These are phyloP conservation scores for Tarenaya hassleriana DNA, from an alignment of 345 rosid species.

Conservation along the genomic window DNA sequence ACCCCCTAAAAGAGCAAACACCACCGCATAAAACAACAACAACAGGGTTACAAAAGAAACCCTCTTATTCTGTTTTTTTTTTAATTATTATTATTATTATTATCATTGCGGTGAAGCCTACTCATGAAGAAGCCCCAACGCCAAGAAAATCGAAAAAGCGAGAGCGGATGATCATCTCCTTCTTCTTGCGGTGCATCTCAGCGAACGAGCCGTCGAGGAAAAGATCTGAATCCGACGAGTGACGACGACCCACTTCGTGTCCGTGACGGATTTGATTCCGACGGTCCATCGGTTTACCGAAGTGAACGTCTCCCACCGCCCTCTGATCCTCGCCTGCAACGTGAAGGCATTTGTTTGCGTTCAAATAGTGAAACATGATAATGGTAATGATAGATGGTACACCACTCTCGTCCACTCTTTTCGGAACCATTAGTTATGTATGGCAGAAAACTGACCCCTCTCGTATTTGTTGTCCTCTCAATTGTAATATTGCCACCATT, in stretches of 20 bases:
- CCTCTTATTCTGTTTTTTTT: too few relatives aligned
- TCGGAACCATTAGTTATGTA: too few relatives aligned
- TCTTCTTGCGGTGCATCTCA: conserved; percentile 18
- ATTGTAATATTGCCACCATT: conserved; percentile 24
- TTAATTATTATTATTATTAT: too few relatives aligned
- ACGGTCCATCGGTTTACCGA: conserved; percentile 32
- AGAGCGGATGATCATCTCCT: conserved; percentile 14
- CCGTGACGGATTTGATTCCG: conserved; percentile 18
- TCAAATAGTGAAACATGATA: conserved; percentile 17
- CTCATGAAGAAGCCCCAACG: conserved; percentile 21
- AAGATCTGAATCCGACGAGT: too few relatives aligned
- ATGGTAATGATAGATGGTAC: too few relatives aligned
- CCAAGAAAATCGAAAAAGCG: conserved; percentile 32
- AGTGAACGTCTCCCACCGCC: conserved; percentile 28
- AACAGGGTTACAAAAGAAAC: too few relatives aligned
- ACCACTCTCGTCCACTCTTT: conserved; percentile 13
- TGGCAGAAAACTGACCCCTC: too few relatives aligned
- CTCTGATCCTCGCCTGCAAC: conserved; percentile 37
- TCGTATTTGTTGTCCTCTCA: too few relatives aligned
- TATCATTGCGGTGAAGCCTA: too few relatives aligned
- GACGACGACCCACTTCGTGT: too few relatives aligned
- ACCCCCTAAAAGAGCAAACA: too few relatives aligned
- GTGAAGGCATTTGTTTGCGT: conserved; percentile 29
- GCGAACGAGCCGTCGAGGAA: conserved; percentile 14
- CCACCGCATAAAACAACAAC: too few relatives aligned